phyloP scores from a whole-genome alignment of 129 eudicot genomes.

The Ambrosia artemisiifolia region DNA sequence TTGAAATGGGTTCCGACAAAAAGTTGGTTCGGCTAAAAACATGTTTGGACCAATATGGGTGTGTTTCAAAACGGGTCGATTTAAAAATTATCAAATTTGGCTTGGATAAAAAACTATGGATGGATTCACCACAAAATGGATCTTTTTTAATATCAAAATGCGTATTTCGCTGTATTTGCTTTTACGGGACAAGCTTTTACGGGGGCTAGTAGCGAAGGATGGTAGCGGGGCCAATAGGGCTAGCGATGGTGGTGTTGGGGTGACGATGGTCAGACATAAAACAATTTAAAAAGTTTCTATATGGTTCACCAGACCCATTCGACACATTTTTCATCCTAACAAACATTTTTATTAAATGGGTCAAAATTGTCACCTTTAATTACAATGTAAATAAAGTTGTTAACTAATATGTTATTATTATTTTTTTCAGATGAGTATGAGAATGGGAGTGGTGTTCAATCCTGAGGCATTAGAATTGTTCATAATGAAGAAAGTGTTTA shows the following conservation, averaged over 20 bases:
- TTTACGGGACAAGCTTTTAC: no score
- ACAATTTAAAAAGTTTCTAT: not conserved
- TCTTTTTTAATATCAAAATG: not conserved
- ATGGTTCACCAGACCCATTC: not conserved
- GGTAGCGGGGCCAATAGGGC: no score
- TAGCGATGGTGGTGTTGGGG: no score
- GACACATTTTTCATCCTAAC: not conserved
- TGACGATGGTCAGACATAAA: not conserved
- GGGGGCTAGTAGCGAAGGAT: no score
- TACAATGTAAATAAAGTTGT: not conserved
- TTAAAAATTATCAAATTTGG: no score
- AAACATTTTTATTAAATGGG: not conserved
- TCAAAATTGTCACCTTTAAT: not conserved
- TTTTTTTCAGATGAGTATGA: conserved; percentile 73
- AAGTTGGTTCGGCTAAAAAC: no score
- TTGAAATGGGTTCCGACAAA: no score
- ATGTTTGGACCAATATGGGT: no score
- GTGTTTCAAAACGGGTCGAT: no score
- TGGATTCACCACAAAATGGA: not conserved
- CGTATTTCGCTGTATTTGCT: no score
- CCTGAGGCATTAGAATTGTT: conserved; percentile 94
- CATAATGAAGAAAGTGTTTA: conserved; percentile 76
- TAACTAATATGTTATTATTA: not conserved
- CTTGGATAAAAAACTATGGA: no score
- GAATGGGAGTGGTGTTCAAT: conserved; percentile 87